These are phyloP conservation scores for Echinosophora koreensis DNA, from an alignment of 306 rosid species.

Conservation along the genomic window DNA sequence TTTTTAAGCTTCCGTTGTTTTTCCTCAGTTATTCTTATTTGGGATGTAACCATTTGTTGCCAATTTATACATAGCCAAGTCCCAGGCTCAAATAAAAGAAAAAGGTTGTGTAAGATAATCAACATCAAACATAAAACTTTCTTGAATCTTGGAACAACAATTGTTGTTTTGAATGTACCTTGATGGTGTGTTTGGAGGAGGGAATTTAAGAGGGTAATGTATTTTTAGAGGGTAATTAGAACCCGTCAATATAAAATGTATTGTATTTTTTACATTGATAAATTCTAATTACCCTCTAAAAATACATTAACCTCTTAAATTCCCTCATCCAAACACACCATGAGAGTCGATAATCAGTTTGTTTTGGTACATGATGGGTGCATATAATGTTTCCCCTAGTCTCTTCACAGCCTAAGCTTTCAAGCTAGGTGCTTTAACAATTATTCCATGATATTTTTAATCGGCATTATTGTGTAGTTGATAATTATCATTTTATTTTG, in stretches of 20 bases:
- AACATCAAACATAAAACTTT: conserved; percentile 16
- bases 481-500: conserved; percentile 28
- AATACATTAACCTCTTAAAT: too few species aligned
- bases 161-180: conserved; percentile 36
- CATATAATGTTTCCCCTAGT: conserved; percentile 29
- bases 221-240: too few species aligned
- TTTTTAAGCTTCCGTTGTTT: conserved; percentile 33
- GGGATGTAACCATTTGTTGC: neutral
- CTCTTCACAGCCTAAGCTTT: conserved; percentile 21
- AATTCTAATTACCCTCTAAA: too few species aligned
- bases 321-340: too few species aligned
- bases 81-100: conserved; percentile 27
- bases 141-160: conserved; percentile 14
- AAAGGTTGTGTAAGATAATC: conserved; percentile 20
- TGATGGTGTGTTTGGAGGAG: neutral
- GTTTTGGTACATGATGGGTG: conserved; percentile 21
- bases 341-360: neutral
- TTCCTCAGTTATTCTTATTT: conserved; percentile 32
- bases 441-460: conserved; percentile 32
- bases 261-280: too few species aligned
- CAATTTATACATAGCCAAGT: conserved; percentile 24
- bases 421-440: conserved; percentile 30
- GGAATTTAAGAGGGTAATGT: too few species aligned
- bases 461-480: conserved; percentile 22
- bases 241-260: too few species aligned